Conservation (phyloP, 2,329 filamentous ascomycete genomes). For the Cercospora berteroae region DNA sequence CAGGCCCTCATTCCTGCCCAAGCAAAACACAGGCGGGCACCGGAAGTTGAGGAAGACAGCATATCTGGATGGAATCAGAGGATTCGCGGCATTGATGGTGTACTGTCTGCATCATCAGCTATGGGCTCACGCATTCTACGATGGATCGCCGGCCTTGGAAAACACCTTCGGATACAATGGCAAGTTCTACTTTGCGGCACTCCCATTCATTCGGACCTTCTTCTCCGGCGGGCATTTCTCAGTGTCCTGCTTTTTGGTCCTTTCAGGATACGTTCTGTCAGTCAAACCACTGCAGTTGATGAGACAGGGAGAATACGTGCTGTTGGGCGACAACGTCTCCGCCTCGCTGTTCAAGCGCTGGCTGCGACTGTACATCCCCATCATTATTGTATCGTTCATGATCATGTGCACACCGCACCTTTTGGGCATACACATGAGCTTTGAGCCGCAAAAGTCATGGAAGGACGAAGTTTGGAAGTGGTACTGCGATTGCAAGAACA, state of each 20-base stretch:
- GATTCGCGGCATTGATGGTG: constrained; percentile 65
- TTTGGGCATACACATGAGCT: constrained; percentile 41
- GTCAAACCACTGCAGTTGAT: constrained; percentile 47
- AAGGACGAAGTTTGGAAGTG: constrained; percentile 53
- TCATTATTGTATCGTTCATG: constrained; percentile 56
- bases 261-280: constrained; percentile 55
- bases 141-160: constrained; percentile 23
- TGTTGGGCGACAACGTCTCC: constrained; percentile 45
- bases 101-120: constrained; percentile 61
- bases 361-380: constrained; percentile 51
- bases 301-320: constrained; percentile 21
- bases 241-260: constrained; percentile 53
- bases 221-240: constrained; percentile 63
- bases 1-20: constrained; percentile 22
- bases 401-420: constrained; percentile 56
- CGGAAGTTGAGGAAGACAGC: constrained; percentile 50
- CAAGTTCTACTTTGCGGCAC: constrained; percentile 50
- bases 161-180: constrained; percentile 45
- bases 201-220: constrained; percentile 60
- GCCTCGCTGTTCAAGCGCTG: constrained; percentile 54
- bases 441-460: constrained; percentile 42
- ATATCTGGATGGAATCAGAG: constrained; percentile 65
- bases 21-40: constrained; percentile 15
- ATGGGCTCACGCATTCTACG: constrained; percentile 51
- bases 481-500: constrained; percentile 63